phyloP scores from a whole-genome alignment of 192 early-diverging fungal species.

The Chytriomyces sp. region DNA sequence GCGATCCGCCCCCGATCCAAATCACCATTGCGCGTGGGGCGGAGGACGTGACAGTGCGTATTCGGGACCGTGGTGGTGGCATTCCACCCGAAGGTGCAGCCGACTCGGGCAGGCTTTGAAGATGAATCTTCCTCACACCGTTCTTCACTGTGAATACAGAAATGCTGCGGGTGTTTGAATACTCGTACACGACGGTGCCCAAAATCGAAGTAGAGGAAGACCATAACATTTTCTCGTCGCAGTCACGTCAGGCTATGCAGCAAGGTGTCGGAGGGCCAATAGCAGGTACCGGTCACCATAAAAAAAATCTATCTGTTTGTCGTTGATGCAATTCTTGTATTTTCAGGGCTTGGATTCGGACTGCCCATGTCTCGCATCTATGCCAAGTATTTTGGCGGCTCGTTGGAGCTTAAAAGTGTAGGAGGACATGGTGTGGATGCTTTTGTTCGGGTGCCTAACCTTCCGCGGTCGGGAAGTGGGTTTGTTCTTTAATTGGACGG shows the following conservation, averaged over 20 bases:
- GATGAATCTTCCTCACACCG: not conserved
- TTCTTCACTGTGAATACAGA: constrained; percentile 38
- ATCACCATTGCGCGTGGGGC: constrained; percentile 80
- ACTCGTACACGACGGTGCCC: constrained; percentile 88
- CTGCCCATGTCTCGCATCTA: constrained; percentile 49
- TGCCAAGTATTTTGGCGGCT: constrained; percentile 91
- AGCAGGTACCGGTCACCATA: constrained; percentile 54
- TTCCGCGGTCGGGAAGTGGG: constrained; percentile 49
- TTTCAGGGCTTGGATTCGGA: constrained; percentile 69
- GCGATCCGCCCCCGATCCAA: constrained; percentile 68
- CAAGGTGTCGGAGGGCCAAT: constrained; percentile 91
- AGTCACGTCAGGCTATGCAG: constrained; percentile 78
- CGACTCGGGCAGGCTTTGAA: not conserved
- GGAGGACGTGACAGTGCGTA: constrained; percentile 79
- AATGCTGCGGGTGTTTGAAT: constrained; percentile 83
- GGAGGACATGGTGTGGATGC: constrained; percentile 91
- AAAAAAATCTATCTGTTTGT: constrained; percentile 8
- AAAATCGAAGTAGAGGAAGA: constrained; percentile 57
- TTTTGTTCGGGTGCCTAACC: constrained; percentile 85
- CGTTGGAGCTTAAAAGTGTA: constrained; percentile 78
- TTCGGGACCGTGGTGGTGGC: constrained; percentile 92
- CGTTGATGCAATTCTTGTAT: not conserved
- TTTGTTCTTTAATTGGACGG: not conserved
- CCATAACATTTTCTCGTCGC: constrained; percentile 70
- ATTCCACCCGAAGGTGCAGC: constrained; percentile 63